These are phyloP conservation scores for Cryomyces minteri DNA, from an alignment of 495 filamentous ascomycete genomes.

Conservation along the genomic window DNA sequence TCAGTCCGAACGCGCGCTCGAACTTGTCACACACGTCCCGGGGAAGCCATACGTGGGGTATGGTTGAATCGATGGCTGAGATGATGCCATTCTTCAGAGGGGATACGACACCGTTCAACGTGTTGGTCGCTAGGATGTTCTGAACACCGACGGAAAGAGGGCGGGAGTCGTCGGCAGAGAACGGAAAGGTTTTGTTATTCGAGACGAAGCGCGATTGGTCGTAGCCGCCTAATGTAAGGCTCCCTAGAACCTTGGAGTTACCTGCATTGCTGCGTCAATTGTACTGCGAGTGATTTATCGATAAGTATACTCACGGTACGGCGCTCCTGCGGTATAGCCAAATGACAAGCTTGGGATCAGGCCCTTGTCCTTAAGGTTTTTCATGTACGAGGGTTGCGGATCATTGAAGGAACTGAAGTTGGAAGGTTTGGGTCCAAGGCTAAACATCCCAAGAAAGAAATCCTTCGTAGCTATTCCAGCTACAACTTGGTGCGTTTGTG, in stretches of 20 bases:
- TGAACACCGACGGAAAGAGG: slow-evolving; percentile 14
- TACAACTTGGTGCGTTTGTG: slow-evolving; percentile 11
- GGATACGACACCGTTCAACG: slow-evolving; percentile 9
- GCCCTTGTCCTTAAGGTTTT: slow-evolving; percentile 5
- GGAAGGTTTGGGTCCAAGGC: slow-evolving; percentile 16
- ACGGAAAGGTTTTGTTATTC: slow-evolving; percentile 8
- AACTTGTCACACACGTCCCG: slow-evolving; percentile 15
- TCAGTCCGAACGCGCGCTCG: slow-evolving; percentile 16
- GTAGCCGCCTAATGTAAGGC: slow-evolving; percentile 19
- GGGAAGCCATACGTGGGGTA: slow-evolving; percentile 19
- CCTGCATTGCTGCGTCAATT: background rate
- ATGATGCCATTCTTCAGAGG: slow-evolving; percentile 8
- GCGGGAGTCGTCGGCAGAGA: slow-evolving; percentile 8
- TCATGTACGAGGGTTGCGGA: slow-evolving; percentile 27
- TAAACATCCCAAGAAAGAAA: slow-evolving; percentile 18
- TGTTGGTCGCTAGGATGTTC: slow-evolving; percentile 13
- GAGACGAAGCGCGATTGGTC: slow-evolving; percentile 16
- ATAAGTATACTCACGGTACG: slow-evolving; percentile 4
- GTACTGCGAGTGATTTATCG: background rate
- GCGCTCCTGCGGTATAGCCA: slow-evolving; percentile 19
- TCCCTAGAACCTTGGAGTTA: slow-evolving; percentile 4
- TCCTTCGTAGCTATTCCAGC: slow-evolving; percentile 11
- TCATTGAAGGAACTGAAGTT: too few species aligned
- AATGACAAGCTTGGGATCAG: slow-evolving; percentile 12
- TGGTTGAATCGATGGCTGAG: slow-evolving; percentile 16